Conservation (phyloP, 1,284 basidiomycete genomes). For the Malassezia equina region DNA sequence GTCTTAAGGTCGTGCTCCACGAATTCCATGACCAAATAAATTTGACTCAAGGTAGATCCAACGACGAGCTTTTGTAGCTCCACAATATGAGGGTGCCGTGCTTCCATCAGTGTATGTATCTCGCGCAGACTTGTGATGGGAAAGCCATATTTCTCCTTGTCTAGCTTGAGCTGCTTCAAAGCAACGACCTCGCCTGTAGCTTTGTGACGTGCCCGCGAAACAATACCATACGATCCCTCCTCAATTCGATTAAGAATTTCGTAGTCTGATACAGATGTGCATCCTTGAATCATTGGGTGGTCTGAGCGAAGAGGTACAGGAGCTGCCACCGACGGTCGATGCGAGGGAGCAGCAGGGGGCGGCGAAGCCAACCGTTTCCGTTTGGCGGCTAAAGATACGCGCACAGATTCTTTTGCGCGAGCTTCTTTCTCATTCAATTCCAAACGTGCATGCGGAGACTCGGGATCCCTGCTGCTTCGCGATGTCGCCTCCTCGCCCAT, state of each 20-base stretch:
- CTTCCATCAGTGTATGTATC: conserved; percentile 77
- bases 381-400: neutral
- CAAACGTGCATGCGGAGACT: too few species aligned
- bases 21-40: conserved; percentile 99
- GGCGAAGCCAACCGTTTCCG: neutral
- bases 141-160: conserved; percentile 94
- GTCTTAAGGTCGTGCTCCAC: conserved; percentile 99
- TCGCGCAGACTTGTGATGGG: conserved; percentile 94
- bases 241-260: conserved; percentile 82
- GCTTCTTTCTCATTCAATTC: neutral
- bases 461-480: neutral
- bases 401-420: conserved; percentile 7
- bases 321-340: neutral
- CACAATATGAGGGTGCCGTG: conserved; percentile 80
- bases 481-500: neutral
- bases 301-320: neutral
- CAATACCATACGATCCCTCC: conserved; percentile 95
- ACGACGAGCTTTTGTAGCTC: conserved; percentile 91
- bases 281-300: conserved; percentile 28
- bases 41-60: conserved; percentile 96
- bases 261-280: conserved; percentile 33
- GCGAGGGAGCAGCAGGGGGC: neutral
- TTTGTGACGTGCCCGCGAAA: conserved; percentile 67
- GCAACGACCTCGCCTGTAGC: conserved; percentile 81
- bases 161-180: conserved; percentile 93